Percentiles rank a stretch among this genome's conserved stretches.
phyloP scores from a whole-genome alignment of 352 stramenopile genomes.

The Phytophthora tubulina region DNA sequence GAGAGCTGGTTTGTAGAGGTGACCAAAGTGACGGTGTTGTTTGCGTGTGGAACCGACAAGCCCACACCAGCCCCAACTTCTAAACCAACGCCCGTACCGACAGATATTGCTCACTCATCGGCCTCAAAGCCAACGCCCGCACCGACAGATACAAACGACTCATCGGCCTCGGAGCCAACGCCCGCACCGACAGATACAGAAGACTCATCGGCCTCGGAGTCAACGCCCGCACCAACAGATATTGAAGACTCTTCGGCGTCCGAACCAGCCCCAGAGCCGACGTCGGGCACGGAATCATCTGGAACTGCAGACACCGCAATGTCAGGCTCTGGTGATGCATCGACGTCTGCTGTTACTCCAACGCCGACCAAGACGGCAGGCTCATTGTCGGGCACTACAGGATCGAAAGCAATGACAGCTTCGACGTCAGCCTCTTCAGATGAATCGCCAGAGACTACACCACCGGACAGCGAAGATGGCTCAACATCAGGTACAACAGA shows the following conservation, averaged over 20 bases:
- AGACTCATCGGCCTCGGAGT: conserved; percentile 8
- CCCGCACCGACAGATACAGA: conserved; percentile 19
- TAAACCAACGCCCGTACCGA: conserved; percentile 24
- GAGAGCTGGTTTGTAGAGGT: conserved; percentile 43
- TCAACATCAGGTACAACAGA: not conserved
- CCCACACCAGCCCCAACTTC: conserved; percentile 29
- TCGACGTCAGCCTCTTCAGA: conserved; percentile 1
- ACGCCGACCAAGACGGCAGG: not conserved
- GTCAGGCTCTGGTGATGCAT: conserved; percentile 4
- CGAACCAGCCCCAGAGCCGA: conserved; percentile 2
- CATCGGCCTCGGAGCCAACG: conserved; percentile 3
- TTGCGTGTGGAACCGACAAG: conserved; percentile 27
- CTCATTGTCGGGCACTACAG: conserved; percentile 1
- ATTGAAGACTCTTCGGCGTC: not conserved
- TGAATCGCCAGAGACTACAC: not conserved
- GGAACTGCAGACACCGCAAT: conserved; percentile 1
- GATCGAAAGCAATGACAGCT: not conserved
- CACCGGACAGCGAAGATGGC: not conserved
- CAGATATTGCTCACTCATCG: not conserved
- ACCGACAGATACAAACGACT: not conserved
- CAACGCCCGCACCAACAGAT: not conserved
- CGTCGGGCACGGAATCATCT: conserved; percentile 3
- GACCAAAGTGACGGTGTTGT: conserved; percentile 38
- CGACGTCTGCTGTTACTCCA: conserved; percentile 9
- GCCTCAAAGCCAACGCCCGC: conserved; percentile 5